Percentiles rank a stretch among this genome's conserved stretches.
These are phyloP conservation scores for Tremella mesenterica DNA, from an alignment of 768 basidiomycete genomes.

Conservation along the genomic window DNA sequence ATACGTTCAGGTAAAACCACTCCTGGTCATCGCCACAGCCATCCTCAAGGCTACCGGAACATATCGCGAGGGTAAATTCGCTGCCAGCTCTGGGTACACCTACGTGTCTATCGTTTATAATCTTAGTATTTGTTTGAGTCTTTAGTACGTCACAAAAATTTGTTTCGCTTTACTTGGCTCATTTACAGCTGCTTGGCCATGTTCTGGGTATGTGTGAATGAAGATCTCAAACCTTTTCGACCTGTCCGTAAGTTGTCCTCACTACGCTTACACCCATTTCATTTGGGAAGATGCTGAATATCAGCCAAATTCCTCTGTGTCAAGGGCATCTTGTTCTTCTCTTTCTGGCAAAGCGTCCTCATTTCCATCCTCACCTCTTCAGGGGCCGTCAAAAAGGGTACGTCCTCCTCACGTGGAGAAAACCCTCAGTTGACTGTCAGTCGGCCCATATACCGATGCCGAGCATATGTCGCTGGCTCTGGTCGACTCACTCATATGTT, in stretches of 20 bases:
- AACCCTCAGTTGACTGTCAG: slow-evolving; percentile 13
- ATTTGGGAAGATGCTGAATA: slow-evolving; percentile 9
- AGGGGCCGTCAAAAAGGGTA: slow-evolving; percentile 58
- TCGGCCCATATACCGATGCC: slow-evolving; percentile 78
- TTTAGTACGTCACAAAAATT: slow-evolving; percentile 54
- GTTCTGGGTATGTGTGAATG: slow-evolving; percentile 88
- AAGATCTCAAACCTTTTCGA: slow-evolving; percentile 76
- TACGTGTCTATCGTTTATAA: slow-evolving; percentile 69
- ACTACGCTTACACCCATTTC: neutral
- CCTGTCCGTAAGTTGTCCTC: slow-evolving; percentile 44
- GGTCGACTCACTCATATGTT: slow-evolving; percentile 81
- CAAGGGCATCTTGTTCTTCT: slow-evolving; percentile 96
- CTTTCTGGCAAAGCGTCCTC: slow-evolving; percentile 89
- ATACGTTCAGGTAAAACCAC: slow-evolving; percentile 93
- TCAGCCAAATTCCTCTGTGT: slow-evolving; percentile 93
- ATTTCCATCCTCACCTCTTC: slow-evolving; percentile 83
- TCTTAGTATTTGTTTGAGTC: slow-evolving; percentile 43
- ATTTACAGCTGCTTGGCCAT: slow-evolving; percentile 67
- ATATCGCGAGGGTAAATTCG: slow-evolving; percentile 82
- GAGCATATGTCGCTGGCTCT: slow-evolving; percentile 85
- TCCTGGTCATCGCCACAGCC: slow-evolving; percentile 72
- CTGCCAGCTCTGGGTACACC: slow-evolving; percentile 76
- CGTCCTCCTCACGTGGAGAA: slow-evolving; percentile 5
- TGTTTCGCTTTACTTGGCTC: neutral
- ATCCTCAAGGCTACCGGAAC: slow-evolving; percentile 77